Base-by-base conservation (phyloP, 2,329 filamentous ascomycete species). In the Aureobasidium musti region DNA sequence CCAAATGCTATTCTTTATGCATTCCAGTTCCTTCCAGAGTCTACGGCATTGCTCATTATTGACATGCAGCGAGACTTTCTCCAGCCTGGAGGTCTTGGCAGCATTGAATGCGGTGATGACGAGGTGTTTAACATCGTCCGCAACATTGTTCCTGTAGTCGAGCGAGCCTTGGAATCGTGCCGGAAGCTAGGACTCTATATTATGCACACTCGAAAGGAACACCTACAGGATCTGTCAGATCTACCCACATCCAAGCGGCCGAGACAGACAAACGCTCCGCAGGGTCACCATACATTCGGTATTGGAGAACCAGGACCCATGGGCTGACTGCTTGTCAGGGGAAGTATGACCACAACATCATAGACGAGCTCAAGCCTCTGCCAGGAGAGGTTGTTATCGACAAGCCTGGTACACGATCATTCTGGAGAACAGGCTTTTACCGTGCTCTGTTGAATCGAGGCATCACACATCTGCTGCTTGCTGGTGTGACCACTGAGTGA, bases 321-420 rank as follows among this genome's bases (percentile, higher is more conserved):
- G 76, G n/a, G n/a, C n/a, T n/a, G 84, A 54, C 74, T 85, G 7
- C 76, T 86, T 2, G 79, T 83, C 8, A 77, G 82, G 30, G 84
- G 83, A 83, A 85, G 73, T 81, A 82, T 65, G 83, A 83, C 10
- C 83, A 85, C 70, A 83, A 84, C 70, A 80, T 86, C 49, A 77
- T 86, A 23, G 82, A 84, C 71, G 83, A 84, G 70, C 75, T 86
- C 49, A 77, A 76, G 56, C 83, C 84, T 0, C 70, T 79, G 41
- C 80, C 83, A 2, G 80, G 80, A 17, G 84, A 87, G 73, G 74
- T 81, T 1, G 79, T 87, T 3, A 81, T 87, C 52, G 84, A 87
- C 72, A 86, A 86, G 73, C 82, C 83, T 2, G 84, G 84, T 10
- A 87, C 86, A 72, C 84, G 85, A 17, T 82, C 82, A 2, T 87